Conservation (phyloP, 805 yeast genomes). For the Wickerhamomyces bovis region DNA sequence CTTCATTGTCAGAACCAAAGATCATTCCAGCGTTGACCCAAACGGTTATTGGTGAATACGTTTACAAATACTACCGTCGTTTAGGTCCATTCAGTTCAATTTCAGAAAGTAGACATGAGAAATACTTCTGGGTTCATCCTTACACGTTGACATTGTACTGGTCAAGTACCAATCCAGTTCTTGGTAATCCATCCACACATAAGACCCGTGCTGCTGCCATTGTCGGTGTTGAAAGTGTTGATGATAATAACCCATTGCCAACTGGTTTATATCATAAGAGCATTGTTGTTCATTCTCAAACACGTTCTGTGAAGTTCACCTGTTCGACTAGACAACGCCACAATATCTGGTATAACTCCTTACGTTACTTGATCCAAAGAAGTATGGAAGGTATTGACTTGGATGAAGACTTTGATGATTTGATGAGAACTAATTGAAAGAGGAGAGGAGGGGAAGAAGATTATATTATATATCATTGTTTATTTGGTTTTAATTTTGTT, state of each 20-base stretch:
- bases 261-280: slow-evolving; percentile 85
- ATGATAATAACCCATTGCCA: slow-evolving; percentile 82
- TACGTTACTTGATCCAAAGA: slow-evolving; percentile 67
- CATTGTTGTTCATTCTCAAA: slow-evolving; percentile 63
- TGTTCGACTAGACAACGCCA: slow-evolving; percentile 86
- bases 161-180: slow-evolving; percentile 76
- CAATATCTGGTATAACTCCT: slow-evolving; percentile 84
- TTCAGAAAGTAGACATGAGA: slow-evolving; percentile 77
- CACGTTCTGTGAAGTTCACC: slow-evolving; percentile 65
- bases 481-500: neutral
- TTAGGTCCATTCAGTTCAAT: slow-evolving; percentile 66
- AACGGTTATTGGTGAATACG: slow-evolving; percentile 87
- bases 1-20: slow-evolving; percentile 59
- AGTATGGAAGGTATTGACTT: slow-evolving; percentile 51
- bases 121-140: slow-evolving; percentile 96
- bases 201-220: slow-evolving; percentile 80
- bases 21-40: slow-evolving; percentile 87
- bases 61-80: slow-evolving; percentile 78
- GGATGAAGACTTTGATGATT: slow-evolving; percentile 27
- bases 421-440: neutral
- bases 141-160: slow-evolving; percentile 86
- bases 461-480: neutral
- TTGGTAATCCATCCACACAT: slow-evolving; percentile 57
- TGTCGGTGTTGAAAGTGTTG: slow-evolving; percentile 68
- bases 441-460: neutral